Conservation (phyloP, 805 yeast genomes). For the Nakazawaea peltata region DNA sequence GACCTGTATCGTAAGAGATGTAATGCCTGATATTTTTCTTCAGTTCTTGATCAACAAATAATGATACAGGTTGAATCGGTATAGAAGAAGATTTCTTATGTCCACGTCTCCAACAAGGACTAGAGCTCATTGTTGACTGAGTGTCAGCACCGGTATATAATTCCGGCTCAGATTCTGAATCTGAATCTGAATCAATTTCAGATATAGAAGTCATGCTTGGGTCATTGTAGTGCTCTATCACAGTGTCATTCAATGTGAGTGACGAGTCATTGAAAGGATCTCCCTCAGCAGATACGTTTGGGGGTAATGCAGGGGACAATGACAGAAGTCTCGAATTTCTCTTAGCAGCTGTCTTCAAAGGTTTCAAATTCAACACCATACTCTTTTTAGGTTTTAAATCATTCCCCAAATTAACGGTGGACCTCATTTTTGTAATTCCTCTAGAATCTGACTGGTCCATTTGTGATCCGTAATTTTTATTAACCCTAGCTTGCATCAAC, state of each 20-base stretch:
- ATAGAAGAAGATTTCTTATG: slow-evolving; percentile 5
- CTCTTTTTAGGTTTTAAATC: slow-evolving; percentile 4
- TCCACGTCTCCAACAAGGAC: neutral
- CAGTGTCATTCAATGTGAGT: neutral
- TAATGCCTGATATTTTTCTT: slow-evolving; percentile 20
- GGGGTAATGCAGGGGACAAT: neutral
- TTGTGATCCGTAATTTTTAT: no score
- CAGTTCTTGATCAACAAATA: neutral
- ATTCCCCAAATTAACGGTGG: neutral
- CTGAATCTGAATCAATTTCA: neutral
- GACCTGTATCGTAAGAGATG: slow-evolving; percentile 22
- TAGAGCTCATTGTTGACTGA: no score
- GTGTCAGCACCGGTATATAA: neutral
- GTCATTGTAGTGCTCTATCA: neutral
- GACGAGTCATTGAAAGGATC: slow-evolving; percentile 2
- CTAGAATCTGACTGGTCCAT: no score
- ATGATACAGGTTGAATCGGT: slow-evolving; percentile 4
- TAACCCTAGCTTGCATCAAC: neutral
- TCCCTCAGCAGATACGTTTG: neutral
- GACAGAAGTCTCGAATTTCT: slow-evolving; percentile 1
- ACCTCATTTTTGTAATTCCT: neutral
- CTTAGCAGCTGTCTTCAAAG: slow-evolving; percentile 8
- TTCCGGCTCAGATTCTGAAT: no score
- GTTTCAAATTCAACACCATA: slow-evolving; percentile 7
- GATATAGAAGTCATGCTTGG: neutral